Conservation (phyloP, 2,329 filamentous ascomycete species). For the Aotearoamyces nothofagi region DNA sequence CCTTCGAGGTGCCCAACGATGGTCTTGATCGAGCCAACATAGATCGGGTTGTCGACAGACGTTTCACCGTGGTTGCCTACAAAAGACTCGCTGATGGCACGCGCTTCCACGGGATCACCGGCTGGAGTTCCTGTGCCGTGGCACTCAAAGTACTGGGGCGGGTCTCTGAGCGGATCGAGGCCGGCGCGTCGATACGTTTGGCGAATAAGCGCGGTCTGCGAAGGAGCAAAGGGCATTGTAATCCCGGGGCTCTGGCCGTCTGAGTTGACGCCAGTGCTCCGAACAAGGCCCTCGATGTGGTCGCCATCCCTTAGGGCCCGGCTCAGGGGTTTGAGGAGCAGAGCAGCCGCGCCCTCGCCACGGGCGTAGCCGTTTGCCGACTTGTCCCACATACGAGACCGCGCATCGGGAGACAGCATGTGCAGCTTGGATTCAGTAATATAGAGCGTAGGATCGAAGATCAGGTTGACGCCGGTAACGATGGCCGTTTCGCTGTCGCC, state of each 20-base stretch:
- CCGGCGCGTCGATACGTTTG: constrained; percentile 2
- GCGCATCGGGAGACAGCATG: constrained; percentile 3
- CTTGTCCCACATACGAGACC: constrained; percentile 20
- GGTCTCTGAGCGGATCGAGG: constrained; percentile 1
- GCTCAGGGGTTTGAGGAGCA: constrained; percentile 27
- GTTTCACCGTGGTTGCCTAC: neutral
- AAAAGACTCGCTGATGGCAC: constrained; percentile 4
- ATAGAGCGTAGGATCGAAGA: constrained; percentile 8
- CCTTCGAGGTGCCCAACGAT: constrained; percentile 13
- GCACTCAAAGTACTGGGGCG: neutral
- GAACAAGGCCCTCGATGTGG: constrained; percentile 36
- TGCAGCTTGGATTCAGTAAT: constrained; percentile 4
- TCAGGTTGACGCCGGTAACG: constrained; percentile 6
- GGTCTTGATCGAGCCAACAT: constrained; percentile 9
- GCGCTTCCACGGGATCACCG: constrained; percentile 9
- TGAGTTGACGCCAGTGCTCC: constrained; percentile 34
- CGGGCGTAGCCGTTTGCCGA: constrained; percentile 27
- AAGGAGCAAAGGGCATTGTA: constrained; percentile 31
- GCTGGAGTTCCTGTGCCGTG: constrained; percentile 4
- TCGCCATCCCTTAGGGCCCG: constrained; percentile 38
- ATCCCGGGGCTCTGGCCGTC: constrained; percentile 44
- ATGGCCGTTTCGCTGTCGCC: constrained; percentile 4
- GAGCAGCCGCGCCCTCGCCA: constrained; percentile 25
- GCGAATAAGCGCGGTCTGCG: constrained; percentile 19
- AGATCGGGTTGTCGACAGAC: constrained; percentile 3